phyloP scores from a whole-genome alignment of 352 stramenopile genomes.

The Pythium vanterpoolii region DNA sequence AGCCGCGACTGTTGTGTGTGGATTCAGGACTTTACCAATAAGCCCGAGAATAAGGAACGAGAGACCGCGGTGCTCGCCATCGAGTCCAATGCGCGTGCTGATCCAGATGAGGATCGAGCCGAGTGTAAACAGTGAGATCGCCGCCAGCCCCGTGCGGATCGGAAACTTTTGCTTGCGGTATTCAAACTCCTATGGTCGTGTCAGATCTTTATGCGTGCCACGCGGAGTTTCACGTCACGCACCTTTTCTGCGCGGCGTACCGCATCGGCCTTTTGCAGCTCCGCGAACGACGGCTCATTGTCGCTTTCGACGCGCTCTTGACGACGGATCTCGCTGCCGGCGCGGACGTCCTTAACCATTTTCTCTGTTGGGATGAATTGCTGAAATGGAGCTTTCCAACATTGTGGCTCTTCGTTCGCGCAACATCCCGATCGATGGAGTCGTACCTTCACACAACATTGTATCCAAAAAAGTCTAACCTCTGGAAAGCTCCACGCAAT shows the following conservation, averaged over 20 bases:
- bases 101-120: conserved; percentile 74
- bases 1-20: no score
- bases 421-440: not conserved
- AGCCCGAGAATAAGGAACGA: conserved; percentile 79
- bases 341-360: conserved; percentile 56
- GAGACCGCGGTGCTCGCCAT: conserved; percentile 67
- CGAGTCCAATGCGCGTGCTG: conserved; percentile 70
- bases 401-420: conserved; percentile 19
- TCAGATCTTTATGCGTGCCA: not conserved
- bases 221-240: conserved; percentile 22
- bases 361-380: not conserved
- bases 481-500: no score
- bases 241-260: conserved; percentile 28
- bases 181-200: conserved; percentile 21
- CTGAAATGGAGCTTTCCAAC: not conserved
- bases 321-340: conserved; percentile 28
- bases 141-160: conserved; percentile 68
- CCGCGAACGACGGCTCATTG: conserved; percentile 24
- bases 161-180: conserved; percentile 58
- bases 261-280: conserved; percentile 35
- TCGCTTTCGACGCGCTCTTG: conserved; percentile 32
- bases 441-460: no score
- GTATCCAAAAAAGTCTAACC: no score
- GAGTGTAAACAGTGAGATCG: conserved; percentile 62
- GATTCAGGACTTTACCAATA: no score